Evolutionary conservation across 1,284 basidiomycete species (phyloP).

Genomic region (Boletus sp.): DNA sequence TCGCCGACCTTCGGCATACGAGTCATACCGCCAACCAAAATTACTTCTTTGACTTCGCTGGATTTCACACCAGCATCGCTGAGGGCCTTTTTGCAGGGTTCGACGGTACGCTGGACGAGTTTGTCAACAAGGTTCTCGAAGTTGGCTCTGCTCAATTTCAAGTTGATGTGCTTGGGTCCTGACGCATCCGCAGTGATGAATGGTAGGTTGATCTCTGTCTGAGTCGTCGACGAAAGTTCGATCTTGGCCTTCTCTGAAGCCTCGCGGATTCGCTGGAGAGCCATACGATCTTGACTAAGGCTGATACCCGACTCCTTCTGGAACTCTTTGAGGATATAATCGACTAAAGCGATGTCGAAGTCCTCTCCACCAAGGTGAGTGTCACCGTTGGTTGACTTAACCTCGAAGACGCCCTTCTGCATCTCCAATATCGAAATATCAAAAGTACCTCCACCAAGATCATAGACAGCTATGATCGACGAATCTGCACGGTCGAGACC

Average conservation of each 20-base stretch:
- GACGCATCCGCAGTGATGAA: constrained; percentile 95
- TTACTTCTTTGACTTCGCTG: constrained; percentile 92
- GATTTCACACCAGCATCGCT: constrained; percentile 89
- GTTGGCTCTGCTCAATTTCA: constrained; percentile 82
- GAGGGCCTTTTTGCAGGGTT: constrained; percentile 98
- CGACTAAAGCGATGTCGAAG: constrained; percentile 90
- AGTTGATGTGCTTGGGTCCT: constrained; percentile 96
- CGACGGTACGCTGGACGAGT: constrained; percentile 86
- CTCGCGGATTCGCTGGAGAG: constrained; percentile 98
- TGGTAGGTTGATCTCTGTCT: constrained; percentile 95
- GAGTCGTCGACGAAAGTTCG: constrained; percentile 88
- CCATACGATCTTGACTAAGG: constrained; percentile 86
- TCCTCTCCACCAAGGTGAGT: constrained; percentile 99
- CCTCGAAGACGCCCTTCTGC: constrained; percentile 99
- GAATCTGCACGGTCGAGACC: constrained; percentile 84
- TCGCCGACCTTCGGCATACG: constrained; percentile 96
- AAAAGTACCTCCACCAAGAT: constrained; percentile 92
- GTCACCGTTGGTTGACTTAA: constrained; percentile 99
- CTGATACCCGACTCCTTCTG: constrained; percentile 89
- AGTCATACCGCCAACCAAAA: constrained; percentile 97
- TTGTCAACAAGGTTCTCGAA: constrained; percentile 84
- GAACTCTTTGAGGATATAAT: constrained; percentile 88
- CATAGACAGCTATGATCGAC: constrained; percentile 93
- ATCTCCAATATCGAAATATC: constrained; percentile 99
- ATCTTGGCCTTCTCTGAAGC: constrained; percentile 99